Evolutionary conservation across 495 filamentous ascomycete species (phyloP), one percentile per base, ranked within the genome.

Genomic region (Niebla homalea): DNA sequence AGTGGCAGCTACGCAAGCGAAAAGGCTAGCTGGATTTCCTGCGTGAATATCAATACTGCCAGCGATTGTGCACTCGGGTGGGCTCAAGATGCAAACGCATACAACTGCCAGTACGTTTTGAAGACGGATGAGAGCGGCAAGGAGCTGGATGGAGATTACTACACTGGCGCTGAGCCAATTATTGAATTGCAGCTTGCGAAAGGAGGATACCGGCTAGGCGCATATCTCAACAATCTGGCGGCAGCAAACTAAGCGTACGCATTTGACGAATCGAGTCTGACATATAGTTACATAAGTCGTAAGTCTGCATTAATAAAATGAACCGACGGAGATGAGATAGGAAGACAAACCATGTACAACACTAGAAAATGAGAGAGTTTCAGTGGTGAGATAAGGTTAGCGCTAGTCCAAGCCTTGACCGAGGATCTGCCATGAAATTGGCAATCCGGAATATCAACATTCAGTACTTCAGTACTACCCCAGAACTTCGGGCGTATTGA

Each of bases 171-270:
- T 14, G 65, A 74, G 16, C 75, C 73, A 18, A 73, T 83, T 41
- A 70, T 92, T 37, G 78, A 90, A 67, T 53, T 78, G 54, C 78
- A 85, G 64, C 74, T 94, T 57, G 85, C 84, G 2, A 82, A 79
- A 60, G 85, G 78, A 10, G 85, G 85, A 11, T 88, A 80, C 55
- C 74, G 84, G 20, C 60, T 85, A 46, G 79, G 74, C 7, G 70
- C 70, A 19, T 83, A 72, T 78, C 58, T 83, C 49, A 77, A 82
- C 55, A 39, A 21, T 26, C 29, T 57, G 5, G 52, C 49, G 12
- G 46, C 48, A 12, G 51, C 51, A 15, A 42, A 39, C 5, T 39
- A 16, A 26, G 6, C 8, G 36, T 16, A 25, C 26, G 22, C 0
- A 32, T 32, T 11, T 32, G 8, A 5, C 29, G 10, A 4, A 37